Percentiles rank a stretch among this genome's conserved stretches.
phyloP scores from a whole-genome alignment of 371 early-diverging fungal species.

The Actinomucor elegans region DNA sequence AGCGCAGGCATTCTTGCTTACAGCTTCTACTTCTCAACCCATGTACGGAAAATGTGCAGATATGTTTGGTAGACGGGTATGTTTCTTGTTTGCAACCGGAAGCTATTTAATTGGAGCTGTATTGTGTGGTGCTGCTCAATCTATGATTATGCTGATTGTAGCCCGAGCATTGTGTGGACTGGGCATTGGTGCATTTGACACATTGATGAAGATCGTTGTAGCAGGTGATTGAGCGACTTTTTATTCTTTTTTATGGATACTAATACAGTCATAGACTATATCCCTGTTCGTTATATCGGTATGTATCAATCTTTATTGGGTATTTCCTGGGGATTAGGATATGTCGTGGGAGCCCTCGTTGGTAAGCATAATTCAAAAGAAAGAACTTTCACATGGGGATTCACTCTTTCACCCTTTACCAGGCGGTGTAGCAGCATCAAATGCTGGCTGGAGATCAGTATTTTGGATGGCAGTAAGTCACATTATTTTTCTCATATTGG shows the following conservation, averaged over 20 bases:
- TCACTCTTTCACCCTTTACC: too few relatives aligned
- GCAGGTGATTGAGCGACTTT: slow-evolving; percentile 46
- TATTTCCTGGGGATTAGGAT: slow-evolving; percentile 57
- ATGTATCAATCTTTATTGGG: slow-evolving; percentile 52
- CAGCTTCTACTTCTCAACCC: slow-evolving; percentile 57
- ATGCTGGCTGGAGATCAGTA: slow-evolving; percentile 37
- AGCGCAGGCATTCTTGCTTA: slow-evolving; percentile 39
- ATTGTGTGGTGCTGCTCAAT: slow-evolving; percentile 67
- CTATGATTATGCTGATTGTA: slow-evolving; percentile 65
- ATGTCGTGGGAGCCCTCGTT: slow-evolving; percentile 58
- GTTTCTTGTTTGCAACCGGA: slow-evolving; percentile 59
- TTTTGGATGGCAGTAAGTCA: slow-evolving; percentile 44
- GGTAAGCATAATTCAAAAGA: slow-evolving; percentile 32
- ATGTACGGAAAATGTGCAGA: slow-evolving; percentile 64
- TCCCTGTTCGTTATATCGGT: slow-evolving; percentile 62
- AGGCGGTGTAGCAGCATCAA: slow-evolving; percentile 34
- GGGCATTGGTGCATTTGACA: slow-evolving; percentile 71
- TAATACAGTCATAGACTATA: slow-evolving; percentile 24
- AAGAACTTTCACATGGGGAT: too few relatives aligned
- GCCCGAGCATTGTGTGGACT: slow-evolving; percentile 70
- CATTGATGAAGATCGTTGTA: slow-evolving; percentile 69
- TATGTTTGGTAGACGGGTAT: slow-evolving; percentile 66
- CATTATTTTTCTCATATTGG: background rate
- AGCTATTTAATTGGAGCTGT: slow-evolving; percentile 66
- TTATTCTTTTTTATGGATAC: too few relatives aligned